A percentile compares a stretch with the other conserved stretches of the same genome.
Conservation (phyloP, 345 rosid species). For the Eucalyptus microcorys region DNA sequence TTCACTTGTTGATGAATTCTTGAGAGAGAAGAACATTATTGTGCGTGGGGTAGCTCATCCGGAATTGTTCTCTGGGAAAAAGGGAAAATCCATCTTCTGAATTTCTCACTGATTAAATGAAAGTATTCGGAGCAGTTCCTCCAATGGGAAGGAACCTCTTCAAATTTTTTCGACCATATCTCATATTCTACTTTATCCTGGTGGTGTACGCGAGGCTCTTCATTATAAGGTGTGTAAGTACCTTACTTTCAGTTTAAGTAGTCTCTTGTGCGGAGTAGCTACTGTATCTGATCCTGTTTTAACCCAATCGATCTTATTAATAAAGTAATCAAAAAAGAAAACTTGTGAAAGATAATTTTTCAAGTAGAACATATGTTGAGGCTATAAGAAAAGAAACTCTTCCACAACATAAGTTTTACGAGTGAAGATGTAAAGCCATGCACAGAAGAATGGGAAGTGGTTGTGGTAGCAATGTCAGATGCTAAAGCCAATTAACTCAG, state of each 20-base stretch:
- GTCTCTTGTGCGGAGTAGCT: neutral
- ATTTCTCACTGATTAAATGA: constrained; percentile 33
- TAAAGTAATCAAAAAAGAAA: neutral
- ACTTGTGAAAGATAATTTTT: neutral
- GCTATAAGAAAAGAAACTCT: neutral
- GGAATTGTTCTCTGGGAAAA: constrained; percentile 14
- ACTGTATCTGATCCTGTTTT: neutral
- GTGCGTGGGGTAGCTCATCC: constrained; percentile 72
- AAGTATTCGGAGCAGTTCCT: constrained; percentile 62
- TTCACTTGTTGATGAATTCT: constrained; percentile 44
- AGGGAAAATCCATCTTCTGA: neutral
- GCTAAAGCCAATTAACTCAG: neutral
- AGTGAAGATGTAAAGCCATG: neutral
- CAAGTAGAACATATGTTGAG: neutral
- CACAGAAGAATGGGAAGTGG: neutral
- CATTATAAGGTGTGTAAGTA: constrained; percentile 46
- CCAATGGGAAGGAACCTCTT: constrained; percentile 50
- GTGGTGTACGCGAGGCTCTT: constrained; percentile 80
- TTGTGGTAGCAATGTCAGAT: neutral
- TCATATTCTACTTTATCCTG: constrained; percentile 83
- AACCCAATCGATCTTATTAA: neutral
- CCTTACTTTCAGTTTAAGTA: neutral
- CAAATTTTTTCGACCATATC: constrained; percentile 57
- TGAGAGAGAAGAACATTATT: constrained; percentile 50
- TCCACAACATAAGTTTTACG: neutral